These are phyloP conservation scores for Wallacemonas rigidus DNA, from an alignment of 208 protist genomes.

Conservation along the genomic window DNA sequence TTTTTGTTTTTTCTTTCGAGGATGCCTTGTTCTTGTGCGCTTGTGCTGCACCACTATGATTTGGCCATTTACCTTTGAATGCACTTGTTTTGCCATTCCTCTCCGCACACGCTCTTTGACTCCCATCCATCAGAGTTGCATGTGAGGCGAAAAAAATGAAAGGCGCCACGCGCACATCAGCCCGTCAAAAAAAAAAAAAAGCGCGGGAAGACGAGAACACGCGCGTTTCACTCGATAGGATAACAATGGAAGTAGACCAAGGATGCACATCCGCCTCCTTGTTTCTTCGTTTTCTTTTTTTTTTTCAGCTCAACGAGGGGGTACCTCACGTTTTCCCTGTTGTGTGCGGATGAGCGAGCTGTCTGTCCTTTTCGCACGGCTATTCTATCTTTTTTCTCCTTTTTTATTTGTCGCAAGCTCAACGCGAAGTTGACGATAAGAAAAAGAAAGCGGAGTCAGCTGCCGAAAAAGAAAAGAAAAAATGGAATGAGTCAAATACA, in stretches of 20 bases:
- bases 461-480: not conserved
- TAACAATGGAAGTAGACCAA: conserved; percentile 11
- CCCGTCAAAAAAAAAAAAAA: conserved; percentile 6
- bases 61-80: no score
- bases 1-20: no score
- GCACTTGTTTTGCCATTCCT: no score
- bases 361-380: no score
- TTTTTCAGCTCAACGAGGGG: not conserved
- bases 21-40: no score
- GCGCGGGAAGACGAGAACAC: not conserved
- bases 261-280: conserved; percentile 9
- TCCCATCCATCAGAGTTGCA: no score
- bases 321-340: conserved; percentile 5
- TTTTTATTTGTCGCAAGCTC: not conserved
- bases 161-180: not conserved
- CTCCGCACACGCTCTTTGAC: no score
- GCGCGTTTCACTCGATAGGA: not conserved
- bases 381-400: not conserved
- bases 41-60: no score
- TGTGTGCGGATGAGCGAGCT: no score
- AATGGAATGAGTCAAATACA: not conserved
- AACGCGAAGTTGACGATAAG: no score
- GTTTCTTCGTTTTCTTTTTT: conserved; percentile 7
- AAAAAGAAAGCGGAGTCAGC: no score
- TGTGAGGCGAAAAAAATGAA: not conserved